Evolutionary conservation across 228 moss, liverwort and hornwort species (phyloP), one percentile per base, ranked within the genome.

Genomic region (Sphagnum fallax): DNA sequence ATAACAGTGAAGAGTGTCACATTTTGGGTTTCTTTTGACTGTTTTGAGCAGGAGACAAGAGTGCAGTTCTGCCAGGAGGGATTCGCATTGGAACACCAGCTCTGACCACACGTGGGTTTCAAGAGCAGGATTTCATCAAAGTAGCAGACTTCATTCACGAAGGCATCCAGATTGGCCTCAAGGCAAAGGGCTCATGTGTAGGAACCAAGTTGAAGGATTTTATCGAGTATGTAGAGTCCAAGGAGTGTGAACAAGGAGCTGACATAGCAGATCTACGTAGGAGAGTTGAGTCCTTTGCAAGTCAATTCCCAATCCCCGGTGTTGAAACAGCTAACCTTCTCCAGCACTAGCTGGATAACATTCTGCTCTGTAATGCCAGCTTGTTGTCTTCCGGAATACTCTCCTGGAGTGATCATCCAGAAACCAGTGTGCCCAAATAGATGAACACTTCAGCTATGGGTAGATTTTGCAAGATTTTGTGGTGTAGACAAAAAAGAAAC

Each of bases 21-120:
- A n/a, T 4, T 55, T 4, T 50, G 32, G 32, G 32, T 32, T 32
- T 32, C 32, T 32, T 52, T 14, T 16, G 66, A 51, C 16, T 16
- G 0, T 5, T 47, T 49, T 52, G 62, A 9, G 62, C 87, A 94
- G 92, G 92, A 53, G 94, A 95, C 65, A 95, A 91, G 72, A 95
- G 94, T 75, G 92, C 92, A 7, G 60, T 90, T 5, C 86, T 82
- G 32, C 94, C 92, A 14, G 92, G 92, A 60, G 92, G 94, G 68
- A 72, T 95, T 53, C 90, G 90, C 16, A 87, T 95, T 51, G 94
- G 94, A 51, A 78, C 90, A 65, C 94, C 92, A 61, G 94, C 94
- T 64, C 78, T 90, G 13, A 92, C 92, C 68, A 95, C 94, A 62
- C 94, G 88, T 67, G 94, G 92, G 12, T 64, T 90, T 61, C 58